Evolutionary conservation across 2,329 filamentous ascomycete genomes (phyloP).

Genomic region (Tetracladium maxilliforme): DNA sequence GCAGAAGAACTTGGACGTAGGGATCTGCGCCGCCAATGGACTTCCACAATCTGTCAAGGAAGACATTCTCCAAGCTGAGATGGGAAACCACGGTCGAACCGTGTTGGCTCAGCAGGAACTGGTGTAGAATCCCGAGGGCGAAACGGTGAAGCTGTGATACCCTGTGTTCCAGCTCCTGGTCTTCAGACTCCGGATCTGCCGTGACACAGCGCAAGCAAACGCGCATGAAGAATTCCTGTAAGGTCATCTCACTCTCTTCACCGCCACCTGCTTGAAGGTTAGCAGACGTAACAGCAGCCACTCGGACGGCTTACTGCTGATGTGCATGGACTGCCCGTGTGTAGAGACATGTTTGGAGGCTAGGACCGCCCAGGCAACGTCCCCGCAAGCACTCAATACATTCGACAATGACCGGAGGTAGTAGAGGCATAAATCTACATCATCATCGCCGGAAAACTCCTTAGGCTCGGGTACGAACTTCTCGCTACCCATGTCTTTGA

Average conservation of each 20-base stretch:
- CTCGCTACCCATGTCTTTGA: slow-evolving; percentile 8
- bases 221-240: slow-evolving; percentile 55
- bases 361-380: slow-evolving; percentile 56
- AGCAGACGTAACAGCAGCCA: slow-evolving; percentile 1
- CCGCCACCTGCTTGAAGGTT: slow-evolving; percentile 25
- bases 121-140: slow-evolving; percentile 54
- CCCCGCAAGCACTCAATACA: slow-evolving; percentile 52
- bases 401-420: slow-evolving; percentile 63
- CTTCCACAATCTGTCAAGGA: slow-evolving; percentile 54
- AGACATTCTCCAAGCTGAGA: slow-evolving; percentile 53
- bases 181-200: slow-evolving; percentile 15
- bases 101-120: slow-evolving; percentile 51
- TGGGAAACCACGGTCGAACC: slow-evolving; percentile 39
- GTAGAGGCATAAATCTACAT: slow-evolving; percentile 65
- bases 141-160: slow-evolving; percentile 56
- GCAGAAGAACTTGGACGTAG: slow-evolving; percentile 60
- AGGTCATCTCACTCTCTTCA: slow-evolving; percentile 38
- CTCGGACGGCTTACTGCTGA: slow-evolving; percentile 33
- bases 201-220: slow-evolving; percentile 50
- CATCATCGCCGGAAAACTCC: slow-evolving; percentile 39
- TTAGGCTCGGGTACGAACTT: too few species aligned
- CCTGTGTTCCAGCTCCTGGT: slow-evolving; percentile 25
- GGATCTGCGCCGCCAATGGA: slow-evolving; percentile 48
- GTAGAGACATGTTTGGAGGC: slow-evolving; percentile 43
- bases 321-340: slow-evolving; percentile 26